Base-by-base conservation (phyloP, 441 rosid species). In the Adansonia rubrostipa region DNA sequence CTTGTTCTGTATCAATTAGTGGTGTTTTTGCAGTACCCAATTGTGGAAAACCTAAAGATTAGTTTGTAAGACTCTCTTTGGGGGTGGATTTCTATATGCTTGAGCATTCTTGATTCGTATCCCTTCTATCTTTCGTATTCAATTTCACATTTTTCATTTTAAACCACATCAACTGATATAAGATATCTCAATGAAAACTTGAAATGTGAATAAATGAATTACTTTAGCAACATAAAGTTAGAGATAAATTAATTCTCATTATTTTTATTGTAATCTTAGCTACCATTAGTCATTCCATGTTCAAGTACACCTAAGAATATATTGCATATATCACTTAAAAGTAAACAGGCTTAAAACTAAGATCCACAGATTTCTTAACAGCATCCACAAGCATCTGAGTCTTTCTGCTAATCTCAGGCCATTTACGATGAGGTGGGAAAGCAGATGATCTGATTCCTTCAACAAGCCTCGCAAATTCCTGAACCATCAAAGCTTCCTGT, bases 341-440 rank as follows among this genome's bases (percentile, higher is more conserved):
- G 69, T 85, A 75, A 65, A 90, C 87, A 42, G 86, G 85, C 80
- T 80, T 67, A 64, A 86, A 88, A 80, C 87, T 91, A 72, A 82
- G 73, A 79, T 90, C 88, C 64, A 90, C 78, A 67, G 94, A 92
- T 76, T 84, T 84, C 84, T 86, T 92, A 10, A 88, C 82, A 1
- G 92, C 91, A 82, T 89, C 94, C 65, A 90, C 15, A 56, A 92
- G 91, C 22, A 85, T 10, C 79, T 90, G 96, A 76, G 92, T 89
- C 84, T 89, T 90, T 80, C 82, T 84, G 60, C 90, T 90, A 17
- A 85, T 88, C 76, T 84, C 88, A 1, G 87, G 84, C 92, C 96
- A 92, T 44, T 45, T 81, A 1, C 28, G 75, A 45, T 90, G 87
- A 14, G 87, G 88, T 47, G 40, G 57, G 50, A 36, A 60, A 19